A percentile compares a stretch with the other conserved stretches of the same genome.
Conservation (phyloP, 1,139 yeast species). For the Nematodospora anomalae region DNA sequence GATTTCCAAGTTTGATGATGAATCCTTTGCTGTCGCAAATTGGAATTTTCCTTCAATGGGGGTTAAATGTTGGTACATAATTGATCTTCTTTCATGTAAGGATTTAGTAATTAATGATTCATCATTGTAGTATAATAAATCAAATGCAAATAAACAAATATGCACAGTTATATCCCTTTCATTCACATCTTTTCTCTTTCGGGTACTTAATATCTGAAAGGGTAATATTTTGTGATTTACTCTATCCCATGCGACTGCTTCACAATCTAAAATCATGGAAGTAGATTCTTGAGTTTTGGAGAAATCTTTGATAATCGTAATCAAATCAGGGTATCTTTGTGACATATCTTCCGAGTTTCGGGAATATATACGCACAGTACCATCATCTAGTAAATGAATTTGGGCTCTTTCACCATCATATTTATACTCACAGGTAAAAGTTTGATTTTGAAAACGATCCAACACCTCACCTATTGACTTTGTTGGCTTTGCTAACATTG, state of each 20-base stretch:
- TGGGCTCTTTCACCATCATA: conserved; percentile 99
- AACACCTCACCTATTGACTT: conserved; percentile 87
- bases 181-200: conserved; percentile 91
- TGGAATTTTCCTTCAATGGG: conserved; percentile 76
- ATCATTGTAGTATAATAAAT: conserved; percentile 71
- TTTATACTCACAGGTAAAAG: conserved; percentile 92
- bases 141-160: conserved; percentile 92
- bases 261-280: conserved; percentile 84
- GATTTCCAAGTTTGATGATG: conserved; percentile 74
- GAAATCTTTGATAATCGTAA: conserved; percentile 65
- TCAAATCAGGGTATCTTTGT: conserved; percentile 88
- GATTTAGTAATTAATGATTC: conserved; percentile 68
- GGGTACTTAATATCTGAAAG: conserved; percentile 86
- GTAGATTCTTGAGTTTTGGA: conserved; percentile 37
- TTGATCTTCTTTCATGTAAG: conserved; percentile 65
- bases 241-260: conserved; percentile 98
- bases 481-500: conserved; percentile 98
- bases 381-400: conserved; percentile 71
- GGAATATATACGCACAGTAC: conserved; percentile 75
- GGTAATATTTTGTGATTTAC: conserved; percentile 76
- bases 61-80: conserved; percentile 56
- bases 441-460: conserved; percentile 81
- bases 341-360: conserved; percentile 98
- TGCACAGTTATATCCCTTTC: conserved; percentile 84
- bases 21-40: conserved; percentile 74